A percentile compares a stretch with the other conserved stretches of the same genome.
Conservation (phyloP, 495 filamentous ascomycete species). For the Peziza echinospora region DNA sequence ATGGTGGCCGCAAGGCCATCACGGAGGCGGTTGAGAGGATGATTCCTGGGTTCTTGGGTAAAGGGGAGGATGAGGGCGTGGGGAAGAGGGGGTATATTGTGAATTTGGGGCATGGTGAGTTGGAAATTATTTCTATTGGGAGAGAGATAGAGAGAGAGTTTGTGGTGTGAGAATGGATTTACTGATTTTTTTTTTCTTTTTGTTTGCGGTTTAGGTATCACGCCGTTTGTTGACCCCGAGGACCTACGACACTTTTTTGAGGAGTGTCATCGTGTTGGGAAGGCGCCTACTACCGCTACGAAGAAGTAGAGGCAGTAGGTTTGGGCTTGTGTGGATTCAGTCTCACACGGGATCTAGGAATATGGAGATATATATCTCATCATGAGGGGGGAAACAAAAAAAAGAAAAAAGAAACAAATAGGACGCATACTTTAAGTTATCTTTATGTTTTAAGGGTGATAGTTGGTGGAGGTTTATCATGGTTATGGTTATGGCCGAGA, state of each 20-base stretch:
- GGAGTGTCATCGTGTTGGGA: slow-evolving; percentile 55
- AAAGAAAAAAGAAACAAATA: too few relatives aligned
- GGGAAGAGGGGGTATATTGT: slow-evolving; percentile 79
- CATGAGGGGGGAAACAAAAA: too few relatives aligned
- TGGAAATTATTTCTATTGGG: background rate
- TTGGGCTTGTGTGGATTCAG: too few relatives aligned
- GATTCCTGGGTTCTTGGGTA: slow-evolving; percentile 54
- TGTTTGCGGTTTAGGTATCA: slow-evolving; percentile 43
- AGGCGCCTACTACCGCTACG: background rate
- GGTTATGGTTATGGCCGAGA: too few relatives aligned
- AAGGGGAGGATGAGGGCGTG: slow-evolving; percentile 27
- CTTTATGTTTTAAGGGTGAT: too few relatives aligned
- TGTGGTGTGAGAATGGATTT: too few relatives aligned
- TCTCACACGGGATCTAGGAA: too few relatives aligned
- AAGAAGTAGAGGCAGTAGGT: too few relatives aligned
- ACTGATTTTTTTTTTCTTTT: background rate
- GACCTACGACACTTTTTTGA: slow-evolving; percentile 82
- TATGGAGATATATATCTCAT: too few relatives aligned
- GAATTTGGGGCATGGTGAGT: slow-evolving; percentile 70
- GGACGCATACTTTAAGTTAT: too few relatives aligned
- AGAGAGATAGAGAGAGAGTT: too few relatives aligned
- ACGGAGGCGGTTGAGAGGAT: slow-evolving; percentile 58
- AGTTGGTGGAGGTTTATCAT: too few relatives aligned
- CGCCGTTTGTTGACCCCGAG: slow-evolving; percentile 80
- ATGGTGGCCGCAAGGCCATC: slow-evolving; percentile 61